Base-by-base conservation (phyloP, 257 asterid species). In the Penstemon davidsonii region DNA sequence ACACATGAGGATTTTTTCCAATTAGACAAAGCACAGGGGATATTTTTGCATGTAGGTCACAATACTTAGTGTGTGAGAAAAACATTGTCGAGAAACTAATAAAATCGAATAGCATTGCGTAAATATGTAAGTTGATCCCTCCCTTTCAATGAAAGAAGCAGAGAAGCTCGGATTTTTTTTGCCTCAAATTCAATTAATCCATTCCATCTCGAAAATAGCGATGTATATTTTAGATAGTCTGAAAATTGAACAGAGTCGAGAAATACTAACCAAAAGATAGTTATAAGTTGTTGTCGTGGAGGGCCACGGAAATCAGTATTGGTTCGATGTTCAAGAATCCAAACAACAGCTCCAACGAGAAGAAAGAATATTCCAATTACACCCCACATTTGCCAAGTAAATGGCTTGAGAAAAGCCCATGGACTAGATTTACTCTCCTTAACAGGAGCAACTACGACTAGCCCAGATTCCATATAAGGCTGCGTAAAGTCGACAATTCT, bases 261-360 rank as follows among this genome's bases (percentile, higher is more conserved):
- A 43, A 8, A 38, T 64, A 81, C 96, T 64, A 62, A 90, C 99
- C 97, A 93, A 46, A 90, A 85, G 75, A 88, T 77, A 0, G 95
- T 93, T 1, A 85, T 67, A 38, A 93, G 80, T 59, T 93, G 99
- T 46, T 93, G 81, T 41, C 96, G 79, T 15, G 97, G 97, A 3
- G 99, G 55, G 13, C 99, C 99, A 11, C 97, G 97, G 74, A 93
- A 93, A 70, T 93, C 99, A 4, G 72, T 74, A 78, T 93, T 93
- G 54, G 61, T 76, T 52, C 97, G 84, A 71, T 93, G 99, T 79
- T 93, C 99, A n/a, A 93, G 99, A 70, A 93, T 82, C 99, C 99
- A 93, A 64, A 93, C 84, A 53, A 93, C 99, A 11, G 86, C 69
- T 67, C 99, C 99, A 42, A 93, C 96, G 3, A 86, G 79, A 19